phyloP scores from a whole-genome alignment of 257 asterid genomes.

The Parsonsia alboflavescens region DNA sequence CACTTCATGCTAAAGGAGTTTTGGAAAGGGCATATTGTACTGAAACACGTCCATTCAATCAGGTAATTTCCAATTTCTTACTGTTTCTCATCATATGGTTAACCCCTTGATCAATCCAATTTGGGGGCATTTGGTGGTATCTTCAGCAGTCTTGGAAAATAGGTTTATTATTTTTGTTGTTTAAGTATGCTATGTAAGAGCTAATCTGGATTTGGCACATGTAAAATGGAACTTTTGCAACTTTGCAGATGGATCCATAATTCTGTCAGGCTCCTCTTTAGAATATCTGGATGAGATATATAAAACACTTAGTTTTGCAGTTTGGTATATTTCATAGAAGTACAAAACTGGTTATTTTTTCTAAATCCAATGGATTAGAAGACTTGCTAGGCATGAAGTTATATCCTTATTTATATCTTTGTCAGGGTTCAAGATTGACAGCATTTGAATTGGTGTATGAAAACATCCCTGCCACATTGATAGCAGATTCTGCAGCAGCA shows the following conservation, averaged over 20 bases:
- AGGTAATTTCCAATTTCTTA: constrained; percentile 37
- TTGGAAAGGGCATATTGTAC: constrained; percentile 90
- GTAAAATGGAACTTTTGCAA: background rate
- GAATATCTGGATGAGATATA: background rate
- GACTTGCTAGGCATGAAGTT: background rate
- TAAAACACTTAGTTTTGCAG: background rate
- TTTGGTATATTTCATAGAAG: background rate
- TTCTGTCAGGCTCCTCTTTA: background rate
- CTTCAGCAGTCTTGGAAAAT: background rate
- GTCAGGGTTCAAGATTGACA: constrained; percentile 91
- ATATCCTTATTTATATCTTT: background rate
- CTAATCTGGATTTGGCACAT: background rate
- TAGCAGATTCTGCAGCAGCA: constrained; percentile 97
- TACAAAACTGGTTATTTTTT: background rate
- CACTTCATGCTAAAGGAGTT: constrained; percentile 64
- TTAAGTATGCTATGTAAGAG: background rate
- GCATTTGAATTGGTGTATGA: constrained; percentile 95
- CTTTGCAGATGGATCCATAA: background rate
- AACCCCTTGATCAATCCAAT: background rate
- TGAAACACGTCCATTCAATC: constrained; percentile 96
- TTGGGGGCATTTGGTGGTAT: background rate
- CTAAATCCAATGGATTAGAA: background rate
- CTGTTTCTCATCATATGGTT: background rate
- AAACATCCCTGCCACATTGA: constrained; percentile 80
- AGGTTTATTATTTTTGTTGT: background rate